Evolutionary conservation across 768 basidiomycete species (phyloP).

Genomic region (Mycena leptocephala): DNA sequence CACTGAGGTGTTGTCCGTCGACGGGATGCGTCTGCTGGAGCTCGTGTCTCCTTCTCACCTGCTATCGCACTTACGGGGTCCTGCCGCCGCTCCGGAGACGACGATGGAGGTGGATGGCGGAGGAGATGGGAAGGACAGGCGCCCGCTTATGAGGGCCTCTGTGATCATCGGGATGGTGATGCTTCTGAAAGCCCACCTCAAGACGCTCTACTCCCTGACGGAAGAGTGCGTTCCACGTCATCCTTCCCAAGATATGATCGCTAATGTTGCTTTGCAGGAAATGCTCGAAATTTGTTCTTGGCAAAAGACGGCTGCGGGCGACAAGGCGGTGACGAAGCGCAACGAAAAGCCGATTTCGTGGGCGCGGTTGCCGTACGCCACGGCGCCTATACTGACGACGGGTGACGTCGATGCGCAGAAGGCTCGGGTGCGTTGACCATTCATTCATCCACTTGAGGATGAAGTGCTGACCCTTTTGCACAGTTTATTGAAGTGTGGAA

Average conservation of each 20-base stretch:
- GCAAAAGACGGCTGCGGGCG: conserved; percentile 94
- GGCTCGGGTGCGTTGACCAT: conserved; percentile 65
- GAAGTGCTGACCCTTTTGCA: conserved; percentile 4
- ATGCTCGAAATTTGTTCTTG: conserved; percentile 89
- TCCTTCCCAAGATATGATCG: neutral
- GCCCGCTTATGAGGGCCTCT: conserved; percentile 73
- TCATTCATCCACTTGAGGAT: neutral
- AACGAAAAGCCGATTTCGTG: conserved; percentile 78
- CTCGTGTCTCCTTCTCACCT: conserved; percentile 80
- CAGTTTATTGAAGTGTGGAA: conserved; percentile 89
- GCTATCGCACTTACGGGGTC: conserved; percentile 70
- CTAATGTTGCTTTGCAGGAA: conserved; percentile 68
- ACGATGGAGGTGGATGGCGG: conserved; percentile 29
- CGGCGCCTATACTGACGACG: conserved; percentile 69
- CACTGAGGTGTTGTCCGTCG: conserved; percentile 82
- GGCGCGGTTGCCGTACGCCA: conserved; percentile 82
- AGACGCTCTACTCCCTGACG: conserved; percentile 85
- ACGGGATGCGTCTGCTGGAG: conserved; percentile 89
- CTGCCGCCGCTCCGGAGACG: conserved; percentile 5
- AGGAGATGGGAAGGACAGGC: conserved; percentile 30
- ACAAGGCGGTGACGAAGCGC: conserved; percentile 81
- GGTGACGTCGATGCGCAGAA: conserved; percentile 78
- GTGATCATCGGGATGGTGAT: conserved; percentile 89
- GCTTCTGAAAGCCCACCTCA: conserved; percentile 90
- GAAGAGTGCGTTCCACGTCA: conserved; percentile 82